These are phyloP conservation scores for Piloderma croceum DNA, from an alignment of 768 basidiomycete genomes.

Conservation along the genomic window DNA sequence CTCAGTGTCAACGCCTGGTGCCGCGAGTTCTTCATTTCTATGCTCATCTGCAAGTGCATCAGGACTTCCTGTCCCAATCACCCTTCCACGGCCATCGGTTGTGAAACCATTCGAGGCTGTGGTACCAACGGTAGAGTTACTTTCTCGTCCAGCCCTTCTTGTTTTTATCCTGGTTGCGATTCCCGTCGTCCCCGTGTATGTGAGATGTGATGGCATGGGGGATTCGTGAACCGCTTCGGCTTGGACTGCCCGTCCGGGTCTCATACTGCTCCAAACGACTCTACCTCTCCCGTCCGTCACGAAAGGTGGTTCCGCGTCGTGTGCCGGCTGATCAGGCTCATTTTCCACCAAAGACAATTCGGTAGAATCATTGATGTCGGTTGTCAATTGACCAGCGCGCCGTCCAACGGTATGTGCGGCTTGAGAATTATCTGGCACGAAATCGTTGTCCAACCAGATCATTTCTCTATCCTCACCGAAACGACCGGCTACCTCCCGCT, in stretches of 20 bases:
- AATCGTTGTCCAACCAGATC: too few species aligned
- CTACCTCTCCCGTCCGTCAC: conserved; percentile 62
- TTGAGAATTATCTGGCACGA: too few species aligned
- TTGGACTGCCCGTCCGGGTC: not conserved
- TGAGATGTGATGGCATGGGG: not conserved
- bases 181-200: not conserved
- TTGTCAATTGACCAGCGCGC: too few species aligned
- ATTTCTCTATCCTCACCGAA: too few species aligned
- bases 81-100: not conserved
- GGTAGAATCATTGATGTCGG: too few species aligned
- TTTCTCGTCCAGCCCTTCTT: not conserved
- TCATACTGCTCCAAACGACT: conserved; percentile 31
- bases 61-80: not conserved
- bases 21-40: too few species aligned
- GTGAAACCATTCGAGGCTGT: not conserved
- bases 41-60: not conserved
- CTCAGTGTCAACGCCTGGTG: not conserved
- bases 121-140: not conserved
- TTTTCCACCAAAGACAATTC: not conserved
- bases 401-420: too few species aligned
- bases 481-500: too few species aligned
- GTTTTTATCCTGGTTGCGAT: not conserved
- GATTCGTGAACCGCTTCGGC: not conserved
- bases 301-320: conserved; percentile 44
- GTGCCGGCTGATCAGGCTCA: conserved; percentile 15